Evolutionary conservation across 768 basidiomycete genomes (phyloP).

Genomic region (Boletus subparvulus): DNA sequence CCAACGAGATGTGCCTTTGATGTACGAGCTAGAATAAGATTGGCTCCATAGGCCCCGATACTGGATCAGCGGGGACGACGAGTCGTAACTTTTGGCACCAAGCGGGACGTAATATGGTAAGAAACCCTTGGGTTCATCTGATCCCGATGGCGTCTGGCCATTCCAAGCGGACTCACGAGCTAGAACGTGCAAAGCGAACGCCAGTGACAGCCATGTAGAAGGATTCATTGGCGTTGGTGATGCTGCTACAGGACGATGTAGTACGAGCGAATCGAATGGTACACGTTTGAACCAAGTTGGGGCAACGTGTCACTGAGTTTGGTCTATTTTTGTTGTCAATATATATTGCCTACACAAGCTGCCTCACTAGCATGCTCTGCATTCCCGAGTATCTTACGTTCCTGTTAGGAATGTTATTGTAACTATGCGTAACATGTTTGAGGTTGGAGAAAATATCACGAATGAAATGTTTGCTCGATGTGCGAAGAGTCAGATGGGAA

Average conservation of each 20-base stretch:
- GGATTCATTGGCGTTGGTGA: slow-evolving; percentile 9
- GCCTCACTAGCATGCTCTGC: background rate
- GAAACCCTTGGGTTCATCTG: slow-evolving; percentile 48
- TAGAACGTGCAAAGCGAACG: slow-evolving; percentile 3
- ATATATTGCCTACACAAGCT: background rate
- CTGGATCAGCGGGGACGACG: slow-evolving; percentile 62
- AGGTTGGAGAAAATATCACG: slow-evolving; percentile 15
- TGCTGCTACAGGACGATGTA: no score
- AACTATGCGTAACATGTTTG: slow-evolving; percentile 32
- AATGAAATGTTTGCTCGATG: slow-evolving; percentile 28
- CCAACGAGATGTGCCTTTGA: slow-evolving; percentile 49
- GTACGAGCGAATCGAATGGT: background rate
- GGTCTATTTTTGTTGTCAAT: background rate
- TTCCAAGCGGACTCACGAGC: slow-evolving; percentile 62
- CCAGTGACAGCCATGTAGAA: slow-evolving; percentile 1
- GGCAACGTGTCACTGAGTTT: slow-evolving; percentile 28
- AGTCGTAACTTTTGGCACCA: slow-evolving; percentile 70
- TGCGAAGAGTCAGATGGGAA: slow-evolving; percentile 20
- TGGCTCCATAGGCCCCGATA: slow-evolving; percentile 63
- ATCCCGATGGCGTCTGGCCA: slow-evolving; percentile 52
- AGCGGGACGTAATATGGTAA: slow-evolving; percentile 73
- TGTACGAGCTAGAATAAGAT: slow-evolving; percentile 49
- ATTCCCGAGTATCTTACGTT: slow-evolving; percentile 14
- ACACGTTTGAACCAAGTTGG: background rate
- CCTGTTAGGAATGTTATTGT: slow-evolving; percentile 30